These are phyloP conservation scores for Syzygium grande DNA, from an alignment of 345 rosid genomes.

Conservation along the genomic window DNA sequence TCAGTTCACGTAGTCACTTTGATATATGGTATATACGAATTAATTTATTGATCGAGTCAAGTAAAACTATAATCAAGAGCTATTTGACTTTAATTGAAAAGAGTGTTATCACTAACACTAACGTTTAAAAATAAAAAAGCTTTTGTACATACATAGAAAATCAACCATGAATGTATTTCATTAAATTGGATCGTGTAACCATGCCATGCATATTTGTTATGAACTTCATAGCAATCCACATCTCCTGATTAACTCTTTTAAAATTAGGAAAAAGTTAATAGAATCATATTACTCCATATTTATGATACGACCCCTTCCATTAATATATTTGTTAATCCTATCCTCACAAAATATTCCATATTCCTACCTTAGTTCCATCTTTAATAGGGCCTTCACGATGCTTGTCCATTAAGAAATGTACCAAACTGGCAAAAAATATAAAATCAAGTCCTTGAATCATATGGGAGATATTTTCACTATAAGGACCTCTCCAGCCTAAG, in stretches of 20 bases:
- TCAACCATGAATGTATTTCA: background rate
- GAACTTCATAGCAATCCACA: background rate
- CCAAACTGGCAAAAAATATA: background rate
- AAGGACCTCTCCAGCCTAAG: background rate
- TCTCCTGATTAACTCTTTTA: background rate
- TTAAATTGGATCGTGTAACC: background rate
- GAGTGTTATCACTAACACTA: background rate
- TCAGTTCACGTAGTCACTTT: background rate
- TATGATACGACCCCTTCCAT: background rate
- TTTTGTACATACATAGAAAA: background rate
- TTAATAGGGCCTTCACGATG: background rate
- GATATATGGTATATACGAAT: background rate
- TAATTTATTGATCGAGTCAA: background rate
- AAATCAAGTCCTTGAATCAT: background rate
- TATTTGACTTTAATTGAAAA: background rate
- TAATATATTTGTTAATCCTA: background rate
- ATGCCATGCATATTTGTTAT: background rate
- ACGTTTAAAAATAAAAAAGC: background rate
- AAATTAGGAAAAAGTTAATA: background rate
- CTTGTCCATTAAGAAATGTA: background rate
- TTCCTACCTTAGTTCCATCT: background rate
- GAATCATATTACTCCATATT: background rate
- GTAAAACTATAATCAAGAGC: background rate
- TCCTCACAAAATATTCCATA: background rate
- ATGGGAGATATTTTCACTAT: background rate